phyloP scores from a whole-genome alignment of 768 basidiomycete species.

The Phaeolepiota aurea region DNA sequence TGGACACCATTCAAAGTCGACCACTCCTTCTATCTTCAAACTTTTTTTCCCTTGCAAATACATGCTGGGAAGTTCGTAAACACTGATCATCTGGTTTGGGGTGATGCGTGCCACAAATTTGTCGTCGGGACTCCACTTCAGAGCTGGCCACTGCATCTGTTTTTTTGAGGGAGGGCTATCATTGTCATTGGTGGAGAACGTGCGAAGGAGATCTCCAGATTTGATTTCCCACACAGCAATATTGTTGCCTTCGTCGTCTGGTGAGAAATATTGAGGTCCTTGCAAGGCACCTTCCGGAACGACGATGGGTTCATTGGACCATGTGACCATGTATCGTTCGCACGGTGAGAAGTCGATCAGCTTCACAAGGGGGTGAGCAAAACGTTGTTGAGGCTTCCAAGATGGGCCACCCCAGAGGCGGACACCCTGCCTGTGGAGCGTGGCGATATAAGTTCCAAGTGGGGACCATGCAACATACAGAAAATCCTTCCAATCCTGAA shows the following conservation, averaged over 20 bases:
- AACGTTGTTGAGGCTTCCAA: slow-evolving; percentile 83
- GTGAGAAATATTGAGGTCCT: slow-evolving; percentile 80
- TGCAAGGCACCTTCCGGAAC: slow-evolving; percentile 75
- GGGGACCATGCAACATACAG: slow-evolving; percentile 97
- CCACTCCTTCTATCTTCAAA: slow-evolving; percentile 93
- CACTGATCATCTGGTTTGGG: slow-evolving; percentile 88
- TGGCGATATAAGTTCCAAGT: slow-evolving; percentile 88
- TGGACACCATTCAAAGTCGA: slow-evolving; percentile 99
- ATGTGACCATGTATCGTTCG: slow-evolving; percentile 94
- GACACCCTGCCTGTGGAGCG: slow-evolving; percentile 91
- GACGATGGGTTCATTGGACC: slow-evolving; percentile 91
- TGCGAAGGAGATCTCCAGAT: slow-evolving; percentile 84
- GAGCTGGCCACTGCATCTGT: slow-evolving; percentile 87
- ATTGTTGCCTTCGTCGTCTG: slow-evolving; percentile 94
- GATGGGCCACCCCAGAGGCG: slow-evolving; percentile 92
- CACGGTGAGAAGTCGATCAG: slow-evolving; percentile 96
- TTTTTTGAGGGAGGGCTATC: slow-evolving; percentile 58
- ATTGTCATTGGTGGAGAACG: slow-evolving; percentile 68
- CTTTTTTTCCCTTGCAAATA: slow-evolving; percentile 92
- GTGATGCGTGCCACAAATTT: slow-evolving; percentile 87
- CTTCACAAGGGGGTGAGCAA: slow-evolving; percentile 92
- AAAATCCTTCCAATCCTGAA: slow-evolving; percentile 87
- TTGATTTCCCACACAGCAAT: slow-evolving; percentile 99
- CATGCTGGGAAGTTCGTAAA: slow-evolving; percentile 94
- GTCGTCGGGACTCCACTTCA: slow-evolving; percentile 98